A percentile compares a stretch with the other conserved stretches of the same genome.
These are phyloP conservation scores for Phytophthora crassamura DNA, from an alignment of 352 stramenopile genomes.

Conservation along the genomic window DNA sequence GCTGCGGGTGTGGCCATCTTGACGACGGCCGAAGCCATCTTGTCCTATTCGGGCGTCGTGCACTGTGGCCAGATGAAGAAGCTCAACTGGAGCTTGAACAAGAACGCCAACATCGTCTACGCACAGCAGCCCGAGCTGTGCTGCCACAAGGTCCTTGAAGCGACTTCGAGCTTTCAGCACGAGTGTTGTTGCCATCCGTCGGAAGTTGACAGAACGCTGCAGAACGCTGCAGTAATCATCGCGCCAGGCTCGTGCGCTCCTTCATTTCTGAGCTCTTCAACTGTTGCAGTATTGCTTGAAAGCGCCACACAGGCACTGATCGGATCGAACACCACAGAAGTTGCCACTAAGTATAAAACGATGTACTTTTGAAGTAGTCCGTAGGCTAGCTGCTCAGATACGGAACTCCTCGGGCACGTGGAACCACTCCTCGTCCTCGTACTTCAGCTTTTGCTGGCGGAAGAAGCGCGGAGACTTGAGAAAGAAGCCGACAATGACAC, in stretches of 20 bases:
- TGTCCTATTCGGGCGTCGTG: constrained; percentile 36
- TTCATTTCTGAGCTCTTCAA: too few species aligned
- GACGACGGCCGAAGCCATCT: constrained; percentile 36
- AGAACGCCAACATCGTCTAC: constrained; percentile 34
- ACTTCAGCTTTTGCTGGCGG: constrained; percentile 62
- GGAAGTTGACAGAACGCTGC: too few species aligned
- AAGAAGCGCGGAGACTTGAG: constrained; percentile 54
- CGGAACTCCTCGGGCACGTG: constrained; percentile 44
- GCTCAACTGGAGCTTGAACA: constrained; percentile 43
- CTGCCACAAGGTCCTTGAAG: constrained; percentile 39
- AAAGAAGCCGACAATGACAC: constrained; percentile 40
- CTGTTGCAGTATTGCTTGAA: too few species aligned
- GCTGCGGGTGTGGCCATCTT: constrained; percentile 35
- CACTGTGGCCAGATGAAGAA: constrained; percentile 47
- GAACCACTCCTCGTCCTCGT: constrained; percentile 78
- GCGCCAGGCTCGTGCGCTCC: too few species aligned
- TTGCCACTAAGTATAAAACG: too few species aligned
- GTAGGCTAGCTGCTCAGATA: too few species aligned
- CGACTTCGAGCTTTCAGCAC: too few species aligned
- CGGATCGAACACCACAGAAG: too few species aligned
- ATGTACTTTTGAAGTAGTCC: too few species aligned
- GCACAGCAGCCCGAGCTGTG: constrained; percentile 27
- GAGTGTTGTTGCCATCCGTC: too few species aligned
- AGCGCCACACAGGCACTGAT: too few species aligned
- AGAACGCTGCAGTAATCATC: too few species aligned